Percentiles rank a stretch among this genome's conserved stretches.
Evolutionary conservation across 306 rosid species (phyloP).

Genomic region (Cyamopsis tetragonoloba): DNA sequence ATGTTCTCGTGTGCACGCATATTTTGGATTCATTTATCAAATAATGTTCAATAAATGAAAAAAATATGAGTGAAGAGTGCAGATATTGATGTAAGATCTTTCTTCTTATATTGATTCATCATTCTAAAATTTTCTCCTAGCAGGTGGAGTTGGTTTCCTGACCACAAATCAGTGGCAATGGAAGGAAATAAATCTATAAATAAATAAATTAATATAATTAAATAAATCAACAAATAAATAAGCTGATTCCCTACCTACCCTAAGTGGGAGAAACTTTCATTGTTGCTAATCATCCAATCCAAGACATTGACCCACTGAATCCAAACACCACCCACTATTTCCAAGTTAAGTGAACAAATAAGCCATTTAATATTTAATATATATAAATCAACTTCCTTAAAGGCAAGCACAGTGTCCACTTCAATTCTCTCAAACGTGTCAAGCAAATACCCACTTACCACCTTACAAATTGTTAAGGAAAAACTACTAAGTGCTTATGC

Average conservation of each 20-base stretch:
- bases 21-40: background rate
- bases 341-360: slow-evolving; percentile 22
- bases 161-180: background rate
- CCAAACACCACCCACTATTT: slow-evolving; percentile 24
- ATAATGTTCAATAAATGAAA: background rate
- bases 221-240: background rate
- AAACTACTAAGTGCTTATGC: background rate
- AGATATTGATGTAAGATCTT: background rate
- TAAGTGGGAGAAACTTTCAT: background rate
- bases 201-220: background rate
- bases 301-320: slow-evolving; percentile 24
- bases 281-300: background rate
- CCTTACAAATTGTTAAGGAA: background rate
- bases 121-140: slow-evolving; percentile 11
- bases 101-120: slow-evolving; percentile 20
- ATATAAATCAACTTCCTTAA: background rate
- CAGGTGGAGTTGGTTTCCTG: slow-evolving; percentile 31
- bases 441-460: background rate
- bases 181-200: background rate
- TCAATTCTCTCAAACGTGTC: slow-evolving; percentile 22
- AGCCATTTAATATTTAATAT: too few species aligned
- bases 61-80: background rate
- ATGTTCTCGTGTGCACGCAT: background rate
- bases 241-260: background rate
- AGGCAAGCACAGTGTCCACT: slow-evolving; percentile 11